Evolutionary conservation across 352 stramenopile species (phyloP).

Genomic region (Phytophthora podocarpi): DNA sequence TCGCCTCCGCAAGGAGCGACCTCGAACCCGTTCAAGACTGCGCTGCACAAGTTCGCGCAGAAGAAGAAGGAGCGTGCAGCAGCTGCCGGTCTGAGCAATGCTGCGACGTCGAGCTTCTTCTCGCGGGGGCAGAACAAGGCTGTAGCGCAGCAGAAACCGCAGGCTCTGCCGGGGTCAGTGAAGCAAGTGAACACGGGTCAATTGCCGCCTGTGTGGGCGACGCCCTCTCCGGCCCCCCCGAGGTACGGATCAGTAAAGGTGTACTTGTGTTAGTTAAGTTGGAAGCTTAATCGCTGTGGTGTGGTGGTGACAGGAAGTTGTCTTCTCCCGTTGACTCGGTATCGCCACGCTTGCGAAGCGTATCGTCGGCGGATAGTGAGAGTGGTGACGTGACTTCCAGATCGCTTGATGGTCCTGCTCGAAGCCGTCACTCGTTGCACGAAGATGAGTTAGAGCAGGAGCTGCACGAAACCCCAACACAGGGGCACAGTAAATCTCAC

Average conservation of each 20-base stretch:
- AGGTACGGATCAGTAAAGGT: conserved; percentile 27
- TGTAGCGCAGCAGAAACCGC: conserved; percentile 43
- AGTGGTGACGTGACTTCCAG: conserved; percentile 31
- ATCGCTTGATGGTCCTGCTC: conserved; percentile 24
- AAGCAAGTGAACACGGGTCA: conserved; percentile 78
- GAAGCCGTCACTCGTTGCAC: conserved; percentile 24
- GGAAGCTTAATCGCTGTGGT: neutral
- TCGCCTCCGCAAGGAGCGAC: conserved; percentile 35
- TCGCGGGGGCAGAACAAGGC: conserved; percentile 44
- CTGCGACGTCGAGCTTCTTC: conserved; percentile 73
- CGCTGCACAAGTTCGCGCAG: conserved; percentile 81
- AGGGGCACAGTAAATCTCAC: conserved; percentile 8
- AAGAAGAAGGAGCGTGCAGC: conserved; percentile 71
- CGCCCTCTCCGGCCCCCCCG: conserved; percentile 53
- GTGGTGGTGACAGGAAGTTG: conserved; percentile 34
- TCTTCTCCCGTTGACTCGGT: conserved; percentile 34
- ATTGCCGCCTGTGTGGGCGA: conserved; percentile 80
- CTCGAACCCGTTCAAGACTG: conserved; percentile 78
- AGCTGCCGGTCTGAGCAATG: conserved; percentile 35
- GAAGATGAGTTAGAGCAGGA: conserved; percentile 34
- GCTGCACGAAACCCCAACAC: neutral
- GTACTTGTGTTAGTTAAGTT: neutral
- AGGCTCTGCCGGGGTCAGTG: conserved; percentile 68
- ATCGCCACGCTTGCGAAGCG: conserved; percentile 22
- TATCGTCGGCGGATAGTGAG: conserved; percentile 30